Base-by-base conservation (phyloP, 225 moss, liverwort and hornwort genomes). In the Bryoerythrophyllum caledonicum region DNA sequence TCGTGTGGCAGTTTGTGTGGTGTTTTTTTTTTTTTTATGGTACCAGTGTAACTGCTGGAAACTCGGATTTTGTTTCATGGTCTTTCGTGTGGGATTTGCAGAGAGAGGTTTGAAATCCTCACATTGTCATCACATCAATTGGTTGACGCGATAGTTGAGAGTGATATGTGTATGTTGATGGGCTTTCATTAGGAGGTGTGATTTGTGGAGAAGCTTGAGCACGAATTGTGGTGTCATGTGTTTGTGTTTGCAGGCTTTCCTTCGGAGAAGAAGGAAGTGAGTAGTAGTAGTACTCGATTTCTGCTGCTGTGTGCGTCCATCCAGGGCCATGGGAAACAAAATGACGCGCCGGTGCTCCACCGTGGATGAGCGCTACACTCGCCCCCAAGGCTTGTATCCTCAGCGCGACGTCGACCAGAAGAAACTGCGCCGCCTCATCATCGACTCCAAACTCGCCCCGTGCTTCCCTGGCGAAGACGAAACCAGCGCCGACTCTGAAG, bases 381-480 rank as follows among this genome's bases (percentile, higher is more conserved):
- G 84, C 60, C 82, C 74, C 40, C 87, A 87, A 74, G 87, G 87
- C 60, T 87, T 87, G 75, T 87, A 87, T 62, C 72, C 82, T 24
- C 82, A 87, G 60, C 82, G 84, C 8, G 84, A 82, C 66, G 72
- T 87, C 8, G 84, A 87, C 57, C 84, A 87, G 63, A 82, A 84
- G 32, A 87, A 87, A 68, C 41, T 87, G 60, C 87, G 87, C 48
- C 87, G 87, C 40, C 87, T 87, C 49, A 87, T 87, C 65, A 65
- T 87, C 63, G 78, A 82, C 72, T 74, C 87, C 20, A 87, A 87
- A 62, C 77, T 87, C 65, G 87, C 87, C 30, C 87, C 87, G n/a
- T 87, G 87, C 60, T 87, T 87, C 60, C 84, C 87, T 73, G 84
- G 87, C 25, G 87, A 82, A 65, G 87, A 87, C 0, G 87, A 87